Base-by-base conservation (phyloP, 805 yeast genomes). In the Ogataea methanolica region DNA sequence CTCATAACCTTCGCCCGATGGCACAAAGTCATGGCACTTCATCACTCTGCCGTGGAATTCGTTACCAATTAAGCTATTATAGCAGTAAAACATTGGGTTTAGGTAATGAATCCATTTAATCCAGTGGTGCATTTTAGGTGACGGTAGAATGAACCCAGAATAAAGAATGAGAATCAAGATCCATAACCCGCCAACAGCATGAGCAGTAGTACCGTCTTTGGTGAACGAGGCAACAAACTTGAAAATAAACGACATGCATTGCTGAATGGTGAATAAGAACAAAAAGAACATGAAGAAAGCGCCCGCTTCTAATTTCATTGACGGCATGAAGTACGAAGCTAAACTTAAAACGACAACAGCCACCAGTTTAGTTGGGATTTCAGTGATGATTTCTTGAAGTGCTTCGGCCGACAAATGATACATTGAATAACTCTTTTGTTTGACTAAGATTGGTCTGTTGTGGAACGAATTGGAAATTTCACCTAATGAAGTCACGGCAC, bases 361-460 rank as follows among this genome's bases (percentile, higher is more conserved):
- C 67, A 76, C 62, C 46, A 76, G 67, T 56, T 80, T 80, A 29
- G 76, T 69, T 23, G 86, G 86, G 49, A 80, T 63, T 62, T 80
- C 85, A 40, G 85, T 77, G 38, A 82, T 66, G 59, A 79, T 77
- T 53, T 76, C 76, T 42, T 82, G 84, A 44, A 82, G 57, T 7
- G 84, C 81, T 66, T 82, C 85, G 36, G 84, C 85, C 33, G 86
- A 74, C 36, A 79, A 75, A 50, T 82, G 77, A 59, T 81, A 82
- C 72, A 82, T 72, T 17, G 85, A 80, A 57, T 78, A 81, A 41
- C 81, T 71, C 61, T 76, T 79, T 57, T 82, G 88, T 58, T 81
- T 82, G 51, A 79, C 81, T 43, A 82, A 72, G 54, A 82, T 79
- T 16, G 80, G 78, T 70, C 86, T 76, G 42, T 76, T 77, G 43